Conservation (phyloP, 2,329 filamentous ascomycete genomes). For the Trichoderma guizhouense region DNA sequence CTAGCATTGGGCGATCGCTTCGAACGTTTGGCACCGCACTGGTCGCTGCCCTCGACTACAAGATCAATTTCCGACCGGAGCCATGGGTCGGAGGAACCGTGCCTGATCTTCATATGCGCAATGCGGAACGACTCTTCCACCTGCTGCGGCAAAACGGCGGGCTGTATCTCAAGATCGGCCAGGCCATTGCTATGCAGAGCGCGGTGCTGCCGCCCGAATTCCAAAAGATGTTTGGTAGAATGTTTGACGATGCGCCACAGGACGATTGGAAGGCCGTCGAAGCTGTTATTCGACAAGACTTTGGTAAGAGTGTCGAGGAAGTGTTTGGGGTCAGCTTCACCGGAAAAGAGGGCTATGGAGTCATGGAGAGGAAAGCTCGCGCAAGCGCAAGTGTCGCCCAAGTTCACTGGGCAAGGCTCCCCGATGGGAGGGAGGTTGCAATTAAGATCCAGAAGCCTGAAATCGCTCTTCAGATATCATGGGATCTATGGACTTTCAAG, state of each 20-base stretch:
- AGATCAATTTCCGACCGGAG: constrained; percentile 85
- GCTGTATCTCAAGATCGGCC: constrained; percentile 94
- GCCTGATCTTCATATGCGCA: constrained; percentile 75
- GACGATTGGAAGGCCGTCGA: constrained; percentile 84
- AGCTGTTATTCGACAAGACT: constrained; percentile 81
- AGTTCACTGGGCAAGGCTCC: constrained; percentile 87
- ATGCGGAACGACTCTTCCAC: constrained; percentile 77
- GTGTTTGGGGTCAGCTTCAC: constrained; percentile 87
- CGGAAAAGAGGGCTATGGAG: constrained; percentile 63
- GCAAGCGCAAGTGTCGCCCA: constrained; percentile 92
- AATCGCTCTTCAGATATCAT: constrained; percentile 84
- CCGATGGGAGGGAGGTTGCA: constrained; percentile 86
- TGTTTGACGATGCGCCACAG: constrained; percentile 98
- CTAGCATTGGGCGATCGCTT: constrained; percentile 71
- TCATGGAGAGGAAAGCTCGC: constrained; percentile 59
- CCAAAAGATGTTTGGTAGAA: constrained; percentile 89
- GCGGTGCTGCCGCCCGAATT: constrained; percentile 91
- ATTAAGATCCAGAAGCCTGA: constrained; percentile 96
- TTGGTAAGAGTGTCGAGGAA: constrained; percentile 80
- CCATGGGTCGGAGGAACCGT: constrained; percentile 72
- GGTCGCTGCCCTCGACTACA: constrained; percentile 86
- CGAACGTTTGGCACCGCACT: constrained; percentile 80
- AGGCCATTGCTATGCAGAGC: constrained; percentile 97
- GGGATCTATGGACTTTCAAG: constrained; percentile 96
- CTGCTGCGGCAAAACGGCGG: constrained; percentile 84